phyloP scores from a whole-genome alignment of 2,329 filamentous ascomycete genomes.

The Stagonosporopsis vannaccii region DNA sequence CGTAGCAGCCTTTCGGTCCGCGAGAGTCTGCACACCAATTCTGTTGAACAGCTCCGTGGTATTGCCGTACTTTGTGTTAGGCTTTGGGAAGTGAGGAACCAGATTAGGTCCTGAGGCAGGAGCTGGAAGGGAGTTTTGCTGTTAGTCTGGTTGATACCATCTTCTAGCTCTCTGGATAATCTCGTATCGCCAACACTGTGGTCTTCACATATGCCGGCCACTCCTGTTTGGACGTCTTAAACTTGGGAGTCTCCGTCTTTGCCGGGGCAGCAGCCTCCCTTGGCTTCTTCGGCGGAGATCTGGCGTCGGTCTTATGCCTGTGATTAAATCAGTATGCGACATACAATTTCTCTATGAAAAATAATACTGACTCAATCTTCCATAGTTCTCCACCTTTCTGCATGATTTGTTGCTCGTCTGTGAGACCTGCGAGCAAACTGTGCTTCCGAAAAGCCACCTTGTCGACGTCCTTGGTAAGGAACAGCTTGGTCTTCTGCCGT shows the following conservation, averaged over 20 bases:
- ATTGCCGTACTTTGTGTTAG: slow-evolving; percentile 21
- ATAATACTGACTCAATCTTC: background rate
- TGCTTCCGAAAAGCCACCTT: slow-evolving; percentile 4
- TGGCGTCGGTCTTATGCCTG: background rate
- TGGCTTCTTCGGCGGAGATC: background rate
- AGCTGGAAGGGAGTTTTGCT: slow-evolving; percentile 18
- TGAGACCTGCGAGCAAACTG: background rate
- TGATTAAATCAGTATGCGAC: background rate
- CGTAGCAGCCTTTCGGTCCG: background rate
- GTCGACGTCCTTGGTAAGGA: background rate
- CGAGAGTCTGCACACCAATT: slow-evolving; percentile 6
- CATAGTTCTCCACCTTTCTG: slow-evolving; percentile 3
- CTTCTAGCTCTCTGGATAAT: slow-evolving; percentile 18
- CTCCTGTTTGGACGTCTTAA: slow-evolving; percentile 20
- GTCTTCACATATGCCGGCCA: slow-evolving; percentile 18
- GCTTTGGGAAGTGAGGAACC: slow-evolving; percentile 20
- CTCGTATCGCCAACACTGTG: slow-evolving; percentile 9
- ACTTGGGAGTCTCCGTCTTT: background rate
- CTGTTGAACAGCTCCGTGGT: slow-evolving; percentile 24
- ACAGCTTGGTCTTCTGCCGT: slow-evolving; percentile 7
- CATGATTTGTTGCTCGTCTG: background rate
- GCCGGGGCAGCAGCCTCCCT: background rate
- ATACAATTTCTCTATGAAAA: background rate
- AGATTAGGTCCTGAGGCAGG: slow-evolving; percentile 16
- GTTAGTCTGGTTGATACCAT: slow-evolving; percentile 22